Conservation (phyloP, 202 grass and related monocot species). For the Schoenoplectus triqueter region DNA sequence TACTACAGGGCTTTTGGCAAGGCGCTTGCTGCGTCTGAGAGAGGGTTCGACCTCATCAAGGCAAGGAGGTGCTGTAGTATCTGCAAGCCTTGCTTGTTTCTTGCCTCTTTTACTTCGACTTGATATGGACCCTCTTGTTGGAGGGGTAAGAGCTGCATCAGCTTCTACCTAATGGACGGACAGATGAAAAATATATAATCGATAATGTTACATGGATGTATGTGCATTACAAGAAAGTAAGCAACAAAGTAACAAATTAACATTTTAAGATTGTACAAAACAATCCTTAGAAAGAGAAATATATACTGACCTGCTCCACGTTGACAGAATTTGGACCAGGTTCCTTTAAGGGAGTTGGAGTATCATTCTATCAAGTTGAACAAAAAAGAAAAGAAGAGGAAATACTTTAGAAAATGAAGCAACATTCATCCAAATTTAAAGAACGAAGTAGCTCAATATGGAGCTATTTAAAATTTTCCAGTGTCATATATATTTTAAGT, state of each 20-base stretch:
- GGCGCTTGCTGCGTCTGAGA: conserved; percentile 51
- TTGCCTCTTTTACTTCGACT: conserved; percentile 45
- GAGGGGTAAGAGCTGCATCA: not conserved
- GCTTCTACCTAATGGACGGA: not conserved
- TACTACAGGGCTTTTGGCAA: conserved; percentile 35
- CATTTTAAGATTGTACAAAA: not conserved
- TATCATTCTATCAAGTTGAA: not conserved
- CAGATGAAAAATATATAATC: not conserved
- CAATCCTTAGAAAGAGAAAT: not conserved
- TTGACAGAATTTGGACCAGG: conserved; percentile 19
- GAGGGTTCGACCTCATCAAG: conserved; percentile 36
- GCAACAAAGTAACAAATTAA: not conserved
- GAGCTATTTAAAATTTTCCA: not conserved
- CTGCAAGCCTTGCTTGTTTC: conserved; percentile 1
- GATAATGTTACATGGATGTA: not conserved
- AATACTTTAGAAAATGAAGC: not conserved
- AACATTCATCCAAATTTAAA: not conserved
- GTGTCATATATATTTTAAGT: not conserved
- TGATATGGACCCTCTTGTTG: not conserved
- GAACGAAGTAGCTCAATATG: not conserved
- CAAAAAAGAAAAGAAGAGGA: conserved; percentile 13
- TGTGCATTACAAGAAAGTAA: conserved; percentile 13
- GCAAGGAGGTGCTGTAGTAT: conserved; percentile 4
- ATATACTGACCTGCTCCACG: conserved; percentile 5
- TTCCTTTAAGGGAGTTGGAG: not conserved